Evolutionary conservation across 257 asterid species (phyloP).

Genomic region (Datura wrightii): DNA sequence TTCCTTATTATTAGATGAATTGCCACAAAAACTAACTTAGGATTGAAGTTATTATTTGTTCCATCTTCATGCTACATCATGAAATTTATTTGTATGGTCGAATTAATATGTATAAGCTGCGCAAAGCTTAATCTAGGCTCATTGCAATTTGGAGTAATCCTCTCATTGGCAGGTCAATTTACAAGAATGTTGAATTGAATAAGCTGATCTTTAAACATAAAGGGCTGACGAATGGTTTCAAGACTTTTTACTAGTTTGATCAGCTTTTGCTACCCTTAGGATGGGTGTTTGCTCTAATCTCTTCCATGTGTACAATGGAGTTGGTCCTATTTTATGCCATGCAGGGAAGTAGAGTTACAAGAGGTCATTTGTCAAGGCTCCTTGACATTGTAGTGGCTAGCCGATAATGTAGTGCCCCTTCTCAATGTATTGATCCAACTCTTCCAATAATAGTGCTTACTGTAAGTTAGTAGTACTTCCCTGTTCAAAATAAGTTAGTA

Average conservation of each 20-base stretch:
- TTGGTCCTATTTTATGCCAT: constrained; percentile 16
- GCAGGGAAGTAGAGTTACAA: neutral
- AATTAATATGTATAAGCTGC: neutral
- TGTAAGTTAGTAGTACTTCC: neutral
- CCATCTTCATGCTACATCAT: neutral
- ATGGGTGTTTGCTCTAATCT: neutral
- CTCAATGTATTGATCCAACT: neutral
- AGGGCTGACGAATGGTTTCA: neutral
- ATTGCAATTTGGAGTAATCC: neutral
- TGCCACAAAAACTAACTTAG: neutral
- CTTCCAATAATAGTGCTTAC: neutral
- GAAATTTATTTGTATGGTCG: neutral
- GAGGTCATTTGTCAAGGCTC: neutral
- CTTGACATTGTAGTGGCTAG: neutral
- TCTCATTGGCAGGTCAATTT: neutral
- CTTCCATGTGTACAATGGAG: neutral
- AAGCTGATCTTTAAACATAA: neutral
- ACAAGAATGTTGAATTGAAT: constrained; percentile 8
- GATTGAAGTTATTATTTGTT: constrained; percentile 22
- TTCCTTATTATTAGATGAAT: constrained; percentile 8
- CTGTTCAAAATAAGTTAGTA: neutral
- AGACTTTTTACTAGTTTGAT: neutral
- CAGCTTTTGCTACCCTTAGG: neutral
- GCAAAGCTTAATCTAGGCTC: neutral
- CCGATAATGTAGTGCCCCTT: neutral